Evolutionary conservation across 1,284 basidiomycete species (phyloP), one percentile per base, ranked within the genome.

Genomic region (Boletus mariae): DNA sequence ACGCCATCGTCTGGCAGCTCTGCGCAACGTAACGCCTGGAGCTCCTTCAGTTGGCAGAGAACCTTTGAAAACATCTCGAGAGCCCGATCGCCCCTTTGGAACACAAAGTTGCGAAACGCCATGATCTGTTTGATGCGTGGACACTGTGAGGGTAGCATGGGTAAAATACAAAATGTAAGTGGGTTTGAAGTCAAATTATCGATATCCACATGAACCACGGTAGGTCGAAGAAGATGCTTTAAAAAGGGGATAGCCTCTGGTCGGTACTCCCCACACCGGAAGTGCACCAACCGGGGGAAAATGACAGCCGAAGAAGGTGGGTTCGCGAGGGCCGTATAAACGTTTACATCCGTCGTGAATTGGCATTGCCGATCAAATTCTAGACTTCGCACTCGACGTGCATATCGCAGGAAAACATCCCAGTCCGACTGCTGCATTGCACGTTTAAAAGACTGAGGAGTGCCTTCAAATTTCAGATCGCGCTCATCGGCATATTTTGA

Each of bases 81-180:
- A 7, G 56, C 64, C 5, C 15, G 51, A 29, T 65, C 64, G 15
- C 56, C 62, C 34, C 26, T 61, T 53, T 66, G 60, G 43, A 68
- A 68, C 2, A 64, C 62, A 31, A 68, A 52, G 41, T 68, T 64
- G 20, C 65, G 62, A 41, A 65, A 68, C 7, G 63, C 60, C 62
- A 68, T 65, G 41, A 68, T 49, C 32, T 62, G 64, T 23, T 32
- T 64, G 60, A 68, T 56, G 28, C 54, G 60, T 17, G 64, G 66
- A 48, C 64, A 66, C 1, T 28, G 47, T 2, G 15, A 13, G 8
- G 63, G 63, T 3, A 68, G 29, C 23, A 63, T 25, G 17, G 66
- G 66, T 1, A 66, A 49, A 13, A 66, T 4, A 26, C 0, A 0
- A 31, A 49, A 49, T 0, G 64, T 66, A 11, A 65, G 56, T 29